Conservation (phyloP, 257 asterid genomes). For the Apocynum venetum region DNA sequence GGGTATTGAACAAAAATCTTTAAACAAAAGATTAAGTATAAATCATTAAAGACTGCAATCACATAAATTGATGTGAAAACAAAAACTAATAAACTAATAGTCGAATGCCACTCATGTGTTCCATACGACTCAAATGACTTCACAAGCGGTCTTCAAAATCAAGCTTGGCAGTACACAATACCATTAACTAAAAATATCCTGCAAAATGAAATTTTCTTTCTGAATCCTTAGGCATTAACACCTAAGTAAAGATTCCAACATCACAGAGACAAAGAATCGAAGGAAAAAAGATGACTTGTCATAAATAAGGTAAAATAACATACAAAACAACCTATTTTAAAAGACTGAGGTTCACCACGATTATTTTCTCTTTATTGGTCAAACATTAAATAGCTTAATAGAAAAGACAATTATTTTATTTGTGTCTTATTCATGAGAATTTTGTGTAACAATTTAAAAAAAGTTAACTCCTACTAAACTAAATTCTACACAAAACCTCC, state of each 20-base stretch:
- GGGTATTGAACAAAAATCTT: too few species aligned
- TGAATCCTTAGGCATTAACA: not conserved
- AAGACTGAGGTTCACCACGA: too few species aligned
- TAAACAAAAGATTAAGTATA: too few species aligned
- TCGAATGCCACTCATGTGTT: conserved; percentile 64
- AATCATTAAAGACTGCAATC: conserved; percentile 29
- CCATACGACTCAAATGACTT: conserved; percentile 53
- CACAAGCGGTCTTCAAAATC: conserved; percentile 60
- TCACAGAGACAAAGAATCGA: not conserved
- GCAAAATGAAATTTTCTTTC: conserved; percentile 25
- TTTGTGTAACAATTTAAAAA: not conserved
- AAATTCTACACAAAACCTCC: not conserved
- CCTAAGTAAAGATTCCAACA: not conserved
- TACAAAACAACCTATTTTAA: not conserved
- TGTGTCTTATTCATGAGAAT: not conserved
- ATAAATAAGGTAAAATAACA: not conserved
- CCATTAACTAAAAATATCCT: conserved; percentile 61
- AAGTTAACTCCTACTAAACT: not conserved
- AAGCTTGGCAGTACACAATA: conserved; percentile 55
- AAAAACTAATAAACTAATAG: conserved; percentile 43
- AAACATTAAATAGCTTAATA: too few species aligned
- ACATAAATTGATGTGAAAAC: conserved; percentile 60
- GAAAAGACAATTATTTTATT: not conserved
- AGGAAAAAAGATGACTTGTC: not conserved
- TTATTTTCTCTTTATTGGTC: too few species aligned